Conservation (phyloP, 768 basidiomycete species). For the Mycena rosella region DNA sequence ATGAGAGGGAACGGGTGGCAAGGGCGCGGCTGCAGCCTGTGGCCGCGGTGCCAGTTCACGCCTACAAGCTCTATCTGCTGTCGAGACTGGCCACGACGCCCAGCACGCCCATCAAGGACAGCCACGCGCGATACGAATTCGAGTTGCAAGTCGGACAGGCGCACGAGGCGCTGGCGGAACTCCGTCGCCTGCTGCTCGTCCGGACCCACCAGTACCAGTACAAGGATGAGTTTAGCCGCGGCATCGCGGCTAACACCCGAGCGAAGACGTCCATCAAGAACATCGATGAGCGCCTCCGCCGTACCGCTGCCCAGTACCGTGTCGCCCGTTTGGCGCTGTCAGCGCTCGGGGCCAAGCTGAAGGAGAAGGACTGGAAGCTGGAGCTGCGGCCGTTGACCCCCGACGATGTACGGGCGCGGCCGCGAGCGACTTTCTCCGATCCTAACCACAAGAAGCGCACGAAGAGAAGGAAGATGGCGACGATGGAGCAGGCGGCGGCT, state of each 20-base stretch:
- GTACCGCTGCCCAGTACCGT: slow-evolving; percentile 34
- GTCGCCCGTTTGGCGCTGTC: slow-evolving; percentile 33
- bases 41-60: too few relatives aligned
- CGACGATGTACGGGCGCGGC: too few relatives aligned
- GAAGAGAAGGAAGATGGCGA: too few relatives aligned
- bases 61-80: slow-evolving; percentile 23
- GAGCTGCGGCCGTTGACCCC: too few relatives aligned
- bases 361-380: slow-evolving; percentile 30
- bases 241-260: slow-evolving; percentile 41
- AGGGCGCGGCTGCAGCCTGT: too few relatives aligned
- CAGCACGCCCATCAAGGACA: not conserved
- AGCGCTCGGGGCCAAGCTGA: slow-evolving; percentile 1
- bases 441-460: too few relatives aligned
- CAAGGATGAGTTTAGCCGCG: slow-evolving; percentile 37
- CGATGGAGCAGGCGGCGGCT: too few relatives aligned
- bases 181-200: slow-evolving; percentile 40
- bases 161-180: slow-evolving; percentile 38
- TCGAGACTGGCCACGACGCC: slow-evolving; percentile 32
- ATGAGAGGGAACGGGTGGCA: too few relatives aligned
- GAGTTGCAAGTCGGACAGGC: slow-evolving; percentile 41
- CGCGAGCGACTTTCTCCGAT: too few relatives aligned
- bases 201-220: slow-evolving; percentile 35
- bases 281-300: slow-evolving; percentile 36
- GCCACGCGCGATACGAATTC: slow-evolving; percentile 38
- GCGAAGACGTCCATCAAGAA: slow-evolving; percentile 33